These are phyloP conservation scores for Naegleria fowleri DNA, from an alignment of 208 protist genomes.

Conservation along the genomic window DNA sequence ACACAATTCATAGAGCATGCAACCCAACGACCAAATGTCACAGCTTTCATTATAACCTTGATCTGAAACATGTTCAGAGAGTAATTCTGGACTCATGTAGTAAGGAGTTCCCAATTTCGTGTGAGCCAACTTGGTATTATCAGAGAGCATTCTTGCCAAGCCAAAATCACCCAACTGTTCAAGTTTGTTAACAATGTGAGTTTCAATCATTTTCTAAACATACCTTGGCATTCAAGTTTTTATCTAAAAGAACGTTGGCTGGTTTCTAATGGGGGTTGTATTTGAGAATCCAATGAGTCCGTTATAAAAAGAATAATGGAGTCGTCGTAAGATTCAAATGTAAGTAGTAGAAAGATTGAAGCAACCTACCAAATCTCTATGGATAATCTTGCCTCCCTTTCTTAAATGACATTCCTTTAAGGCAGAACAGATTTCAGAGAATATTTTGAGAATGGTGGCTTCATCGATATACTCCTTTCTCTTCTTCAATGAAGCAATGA, in stretches of 20 bases:
- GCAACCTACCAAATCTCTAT: neutral
- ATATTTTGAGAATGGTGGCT: constrained; percentile 53
- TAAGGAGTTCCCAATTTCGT: constrained; percentile 58
- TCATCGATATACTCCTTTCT: constrained; percentile 36
- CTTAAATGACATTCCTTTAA: constrained; percentile 59
- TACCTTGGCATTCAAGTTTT: constrained; percentile 35
- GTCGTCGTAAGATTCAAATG: no score
- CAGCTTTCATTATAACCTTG: constrained; percentile 56
- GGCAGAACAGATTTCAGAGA: constrained; percentile 56
- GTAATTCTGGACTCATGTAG: constrained; percentile 61
- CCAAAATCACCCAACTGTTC: constrained; percentile 43
- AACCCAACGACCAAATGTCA: constrained; percentile 40
- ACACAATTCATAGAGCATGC: constrained; percentile 39
- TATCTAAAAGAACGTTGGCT: constrained; percentile 40
- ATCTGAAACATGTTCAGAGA: constrained; percentile 45
- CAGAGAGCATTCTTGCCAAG: constrained; percentile 33
- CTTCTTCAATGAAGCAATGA: constrained; percentile 53
- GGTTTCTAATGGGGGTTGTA: no score
- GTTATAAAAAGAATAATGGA: constrained; percentile 23
- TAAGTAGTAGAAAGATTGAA: no score
- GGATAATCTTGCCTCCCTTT: constrained; percentile 43
- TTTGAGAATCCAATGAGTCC: constrained; percentile 41
- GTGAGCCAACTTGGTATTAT: constrained; percentile 40
- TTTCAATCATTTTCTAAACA: neutral
- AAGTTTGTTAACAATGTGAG: neutral